A percentile compares a stretch with the other conserved stretches of the same genome.
Evolutionary conservation across 129 eudicot genomes (phyloP).

Genomic region (Dittrichia graveolens): DNA sequence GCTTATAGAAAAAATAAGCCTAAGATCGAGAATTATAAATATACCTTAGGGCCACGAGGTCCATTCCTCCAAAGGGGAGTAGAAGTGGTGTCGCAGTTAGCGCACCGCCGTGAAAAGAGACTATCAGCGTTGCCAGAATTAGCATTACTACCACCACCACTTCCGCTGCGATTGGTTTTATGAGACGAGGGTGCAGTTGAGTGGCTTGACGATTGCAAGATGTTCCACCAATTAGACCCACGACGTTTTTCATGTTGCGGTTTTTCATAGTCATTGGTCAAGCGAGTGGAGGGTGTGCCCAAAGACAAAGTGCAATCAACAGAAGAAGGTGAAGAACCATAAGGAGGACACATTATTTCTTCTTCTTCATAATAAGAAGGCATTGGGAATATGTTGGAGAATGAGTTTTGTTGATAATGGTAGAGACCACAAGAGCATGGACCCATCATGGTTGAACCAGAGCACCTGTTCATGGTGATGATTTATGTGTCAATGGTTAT

Average conservation of each 20-base stretch:
- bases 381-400: constrained; percentile 51
- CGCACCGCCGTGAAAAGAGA: constrained; percentile 79
- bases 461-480: constrained; percentile 50
- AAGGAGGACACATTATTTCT: constrained; percentile 32
- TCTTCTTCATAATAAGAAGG: constrained; percentile 37
- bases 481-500: not conserved
- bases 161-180: constrained; percentile 42
- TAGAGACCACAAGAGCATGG: constrained; percentile 55
- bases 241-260: constrained; percentile 34
- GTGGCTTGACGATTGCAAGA: constrained; percentile 49
- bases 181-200: constrained; percentile 23
- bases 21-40: not conserved
- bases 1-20: too few relatives aligned
- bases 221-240: constrained; percentile 78
- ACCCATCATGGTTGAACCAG: constrained; percentile 43
- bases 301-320: constrained; percentile 93
- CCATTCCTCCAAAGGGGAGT: constrained; percentile 99
- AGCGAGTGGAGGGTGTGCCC: constrained; percentile 83
- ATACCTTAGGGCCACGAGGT: constrained; percentile 97
- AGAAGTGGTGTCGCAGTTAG: constrained; percentile 97
- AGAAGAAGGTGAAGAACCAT: constrained; percentile 42
- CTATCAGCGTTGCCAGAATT: constrained; percentile 49
- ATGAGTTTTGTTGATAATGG: constrained; percentile 35
- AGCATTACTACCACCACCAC: constrained; percentile 23
- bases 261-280: constrained; percentile 21